Percentiles rank a stretch among this genome's conserved stretches.
These are phyloP conservation scores for Kwoniella shivajii DNA, from an alignment of 1,284 basidiomycete genomes.

Conservation along the genomic window DNA sequence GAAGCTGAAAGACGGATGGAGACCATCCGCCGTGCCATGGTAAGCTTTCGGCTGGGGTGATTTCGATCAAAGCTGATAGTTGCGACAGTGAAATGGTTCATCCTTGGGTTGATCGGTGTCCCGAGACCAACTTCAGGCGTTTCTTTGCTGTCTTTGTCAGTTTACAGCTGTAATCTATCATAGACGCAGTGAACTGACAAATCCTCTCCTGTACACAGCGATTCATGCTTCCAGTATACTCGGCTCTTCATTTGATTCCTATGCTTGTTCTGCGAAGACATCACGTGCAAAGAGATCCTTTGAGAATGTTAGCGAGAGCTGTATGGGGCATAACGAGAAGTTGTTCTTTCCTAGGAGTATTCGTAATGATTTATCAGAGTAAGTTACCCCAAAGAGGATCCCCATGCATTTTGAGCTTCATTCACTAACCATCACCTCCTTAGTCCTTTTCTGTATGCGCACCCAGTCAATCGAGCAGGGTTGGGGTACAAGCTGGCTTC, in stretches of 20 bases:
- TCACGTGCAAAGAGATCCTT: conserved; percentile 59
- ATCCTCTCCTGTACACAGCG: conserved; percentile 16
- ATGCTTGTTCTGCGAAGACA: conserved; percentile 70
- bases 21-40: conserved; percentile 62
- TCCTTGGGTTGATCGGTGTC: conserved; percentile 74
- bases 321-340: conserved; percentile 76
- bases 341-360: conserved; percentile 83
- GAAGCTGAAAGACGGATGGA: conserved; percentile 29
- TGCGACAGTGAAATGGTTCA: conserved; percentile 65
- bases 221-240: conserved; percentile 79
- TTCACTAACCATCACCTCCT: neutral
- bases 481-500: conserved; percentile 57
- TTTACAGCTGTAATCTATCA: neutral
- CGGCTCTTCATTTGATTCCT: conserved; percentile 88
- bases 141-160: conserved; percentile 72
- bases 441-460: conserved; percentile 66
- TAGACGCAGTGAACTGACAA: neutral
- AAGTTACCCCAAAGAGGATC: conserved; percentile 32
- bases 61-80: neutral
- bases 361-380: conserved; percentile 85
- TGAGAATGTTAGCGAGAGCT: conserved; percentile 66
- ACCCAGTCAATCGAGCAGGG: conserved; percentile 57
- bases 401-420: neutral
- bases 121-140: conserved; percentile 67
- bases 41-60: conserved; percentile 19